Evolutionary conservation across 2,329 filamentous ascomycete genomes (phyloP).

Genomic region (Trichoderma cornu-damae): DNA sequence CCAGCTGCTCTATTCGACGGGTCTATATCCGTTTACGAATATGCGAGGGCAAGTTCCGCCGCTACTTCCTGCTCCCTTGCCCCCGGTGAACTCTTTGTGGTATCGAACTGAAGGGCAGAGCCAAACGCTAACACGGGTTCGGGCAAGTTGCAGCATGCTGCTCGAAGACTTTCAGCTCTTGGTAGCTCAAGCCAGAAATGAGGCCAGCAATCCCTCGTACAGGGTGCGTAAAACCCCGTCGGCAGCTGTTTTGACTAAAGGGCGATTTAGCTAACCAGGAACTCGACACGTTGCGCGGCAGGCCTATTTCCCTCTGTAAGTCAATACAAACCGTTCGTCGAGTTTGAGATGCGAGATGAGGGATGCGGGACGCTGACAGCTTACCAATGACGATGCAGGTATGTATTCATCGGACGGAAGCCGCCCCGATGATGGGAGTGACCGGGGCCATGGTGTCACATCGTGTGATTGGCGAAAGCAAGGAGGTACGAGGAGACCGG

Average conservation of each 20-base stretch:
- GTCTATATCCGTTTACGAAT: constrained; percentile 52
- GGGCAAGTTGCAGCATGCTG: constrained; percentile 44
- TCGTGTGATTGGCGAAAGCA: neutral
- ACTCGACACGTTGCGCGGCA: constrained; percentile 25
- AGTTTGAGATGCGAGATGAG: neutral
- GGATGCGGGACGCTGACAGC: neutral
- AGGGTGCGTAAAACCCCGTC: constrained; percentile 42
- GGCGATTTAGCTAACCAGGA: neutral
- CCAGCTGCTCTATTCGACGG: constrained; percentile 49
- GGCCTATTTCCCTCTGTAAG: constrained; percentile 60
- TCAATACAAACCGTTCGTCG: constrained; percentile 19
- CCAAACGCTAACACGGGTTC: neutral
- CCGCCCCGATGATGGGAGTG: constrained; percentile 22
- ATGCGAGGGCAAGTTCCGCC: constrained; percentile 39
- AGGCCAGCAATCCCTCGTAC: constrained; percentile 49
- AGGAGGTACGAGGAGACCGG: neutral
- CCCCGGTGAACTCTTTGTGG: no score
- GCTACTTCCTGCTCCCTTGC: neutral
- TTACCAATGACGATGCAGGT: constrained; percentile 36
- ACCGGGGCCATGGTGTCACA: neutral
- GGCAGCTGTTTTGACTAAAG: neutral
- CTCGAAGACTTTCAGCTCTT: constrained; percentile 53
- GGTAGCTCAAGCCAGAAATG: constrained; percentile 50
- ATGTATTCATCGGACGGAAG: constrained; percentile 59
- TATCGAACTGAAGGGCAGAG: neutral